Base-by-base conservation (phyloP, 2,329 filamentous ascomycete species). In the Pseudocercospora eumusae region DNA sequence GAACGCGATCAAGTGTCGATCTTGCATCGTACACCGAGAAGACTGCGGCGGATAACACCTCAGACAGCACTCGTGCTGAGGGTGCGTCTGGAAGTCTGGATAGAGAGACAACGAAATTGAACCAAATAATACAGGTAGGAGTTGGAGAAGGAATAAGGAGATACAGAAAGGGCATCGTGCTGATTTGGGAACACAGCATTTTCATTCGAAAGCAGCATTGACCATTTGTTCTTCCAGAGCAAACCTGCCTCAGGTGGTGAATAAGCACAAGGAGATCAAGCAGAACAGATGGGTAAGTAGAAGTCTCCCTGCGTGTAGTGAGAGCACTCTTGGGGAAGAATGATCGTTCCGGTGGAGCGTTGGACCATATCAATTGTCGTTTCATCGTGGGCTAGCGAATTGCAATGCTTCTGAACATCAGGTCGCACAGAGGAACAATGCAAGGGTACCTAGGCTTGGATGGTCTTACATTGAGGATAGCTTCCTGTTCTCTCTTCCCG, bases 91-190 rank as follows among this genome's bases (percentile, higher is more conserved):
- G 64, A 27, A 63, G 62, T 25, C 84, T 85, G 52, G 86, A 84
- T 59, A 84, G 82, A 70, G 90, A 93, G 68, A 86, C 79, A 89
- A 75, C 86, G 84, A 95, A 95, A 80, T 82, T 97, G 69, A 95
- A 96, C 76, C 92, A 96, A 79, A 95, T 98, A 73, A 88, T 97
- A 71, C 91, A 95, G 84, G 92, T 96, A 80, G 64, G 79, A 71
- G 31, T 40, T 10, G 23, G 25, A 28, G 3, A 10, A 52, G 21
- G 15, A 7, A 11, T 11, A 15, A 21, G 47, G 21, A 25, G 6
- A 52, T 8, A 13, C 15, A 9, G 7, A 28, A 33, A 11, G 8
- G 21, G 18, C 49, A 33, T 44, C 31, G 27, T 59, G 60, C 64
- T 69, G 59, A 69, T 47, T 2, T 42, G 9, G 40, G 20, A 11